These are phyloP conservation scores for Porphyrellus cyaneotinctus DNA, from an alignment of 768 basidiomycete species.

Conservation along the genomic window DNA sequence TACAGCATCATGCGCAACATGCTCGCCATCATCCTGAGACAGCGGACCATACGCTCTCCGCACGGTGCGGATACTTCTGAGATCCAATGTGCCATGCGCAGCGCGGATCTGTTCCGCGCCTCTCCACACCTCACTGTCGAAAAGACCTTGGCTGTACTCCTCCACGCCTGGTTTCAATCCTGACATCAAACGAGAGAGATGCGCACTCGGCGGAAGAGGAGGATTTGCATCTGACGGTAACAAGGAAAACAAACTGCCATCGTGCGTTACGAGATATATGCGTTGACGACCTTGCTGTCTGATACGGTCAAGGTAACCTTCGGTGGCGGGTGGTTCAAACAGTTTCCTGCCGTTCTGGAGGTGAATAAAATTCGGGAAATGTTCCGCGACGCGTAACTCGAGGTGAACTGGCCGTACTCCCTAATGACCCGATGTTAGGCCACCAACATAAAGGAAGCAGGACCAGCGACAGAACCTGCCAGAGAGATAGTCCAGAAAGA, in stretches of 20 bases:
- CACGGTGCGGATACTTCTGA: slow-evolving; percentile 64
- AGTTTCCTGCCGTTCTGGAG: slow-evolving; percentile 42
- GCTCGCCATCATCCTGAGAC: slow-evolving; percentile 27
- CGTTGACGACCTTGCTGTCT: slow-evolving; percentile 53
- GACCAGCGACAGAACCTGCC: slow-evolving; percentile 47
- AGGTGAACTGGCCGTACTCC: slow-evolving; percentile 46
- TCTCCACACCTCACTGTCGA: slow-evolving; percentile 53
- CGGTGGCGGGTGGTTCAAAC: slow-evolving; percentile 74
- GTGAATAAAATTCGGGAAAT: slow-evolving; percentile 49
- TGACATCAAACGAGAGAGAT: slow-evolving; percentile 30
- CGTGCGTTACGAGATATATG: slow-evolving; percentile 68
- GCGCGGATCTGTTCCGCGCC: slow-evolving; percentile 60
- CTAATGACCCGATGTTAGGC: slow-evolving; percentile 25
- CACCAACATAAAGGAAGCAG: slow-evolving; percentile 1
- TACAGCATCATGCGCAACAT: slow-evolving; percentile 23
- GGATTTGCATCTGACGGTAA: slow-evolving; percentile 52
- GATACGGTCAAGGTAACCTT: slow-evolving; percentile 81
- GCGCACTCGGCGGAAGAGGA: slow-evolving; percentile 61
- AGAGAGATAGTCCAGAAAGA: slow-evolving; percentile 69
- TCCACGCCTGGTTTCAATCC: slow-evolving; percentile 26
- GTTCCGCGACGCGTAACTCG: slow-evolving; percentile 73
- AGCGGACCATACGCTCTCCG: slow-evolving; percentile 44
- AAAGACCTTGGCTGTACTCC: slow-evolving; percentile 35
- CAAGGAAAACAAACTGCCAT: slow-evolving; percentile 67
- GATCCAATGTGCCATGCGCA: slow-evolving; percentile 66